Conservation (phyloP, 2,329 filamentous ascomycete genomes). For the Penicillium polonicum region DNA sequence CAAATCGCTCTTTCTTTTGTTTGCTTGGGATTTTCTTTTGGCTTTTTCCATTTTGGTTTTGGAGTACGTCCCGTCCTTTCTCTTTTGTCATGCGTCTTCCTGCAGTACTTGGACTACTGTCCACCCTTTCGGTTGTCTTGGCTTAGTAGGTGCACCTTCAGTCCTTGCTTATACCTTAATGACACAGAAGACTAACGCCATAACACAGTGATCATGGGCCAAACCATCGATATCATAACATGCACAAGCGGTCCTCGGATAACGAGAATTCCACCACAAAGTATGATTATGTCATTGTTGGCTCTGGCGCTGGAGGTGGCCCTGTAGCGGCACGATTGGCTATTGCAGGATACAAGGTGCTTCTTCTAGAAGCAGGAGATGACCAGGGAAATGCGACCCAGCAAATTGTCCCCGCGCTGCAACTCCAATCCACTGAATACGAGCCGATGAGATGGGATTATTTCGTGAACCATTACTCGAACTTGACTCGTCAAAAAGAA, state of each 20-base stretch:
- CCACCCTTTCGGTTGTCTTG: conserved; percentile 13
- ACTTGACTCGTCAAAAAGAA: conserved; percentile 52
- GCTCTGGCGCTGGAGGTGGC: conserved; percentile 60
- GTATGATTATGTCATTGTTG: conserved; percentile 65
- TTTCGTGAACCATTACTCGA: conserved; percentile 62
- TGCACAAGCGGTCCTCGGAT: conserved; percentile 7
- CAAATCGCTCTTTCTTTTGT: neutral
- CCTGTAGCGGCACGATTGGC: conserved; percentile 60
- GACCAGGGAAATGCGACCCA: conserved; percentile 54
- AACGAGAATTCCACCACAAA: conserved; percentile 5
- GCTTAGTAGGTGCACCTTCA: conserved; percentile 13
- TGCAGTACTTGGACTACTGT: conserved; percentile 12
- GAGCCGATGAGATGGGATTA: conserved; percentile 61
- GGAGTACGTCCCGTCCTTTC: neutral
- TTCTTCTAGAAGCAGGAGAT: conserved; percentile 62
- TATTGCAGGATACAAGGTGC: conserved; percentile 58
- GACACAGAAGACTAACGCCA: neutral
- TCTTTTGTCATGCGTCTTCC: conserved; percentile 12
- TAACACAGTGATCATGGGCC: conserved; percentile 7
- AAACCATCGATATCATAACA: conserved; percentile 8
- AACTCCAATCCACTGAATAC: conserved; percentile 56
- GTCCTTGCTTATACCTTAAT: too few species aligned
- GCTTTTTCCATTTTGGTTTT: neutral
- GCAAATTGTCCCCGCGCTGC: conserved; percentile 56
- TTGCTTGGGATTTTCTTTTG: neutral